These are phyloP conservation scores for Acanthamoeba sp. DNA, from an alignment of 208 protist genomes.

Conservation along the genomic window DNA sequence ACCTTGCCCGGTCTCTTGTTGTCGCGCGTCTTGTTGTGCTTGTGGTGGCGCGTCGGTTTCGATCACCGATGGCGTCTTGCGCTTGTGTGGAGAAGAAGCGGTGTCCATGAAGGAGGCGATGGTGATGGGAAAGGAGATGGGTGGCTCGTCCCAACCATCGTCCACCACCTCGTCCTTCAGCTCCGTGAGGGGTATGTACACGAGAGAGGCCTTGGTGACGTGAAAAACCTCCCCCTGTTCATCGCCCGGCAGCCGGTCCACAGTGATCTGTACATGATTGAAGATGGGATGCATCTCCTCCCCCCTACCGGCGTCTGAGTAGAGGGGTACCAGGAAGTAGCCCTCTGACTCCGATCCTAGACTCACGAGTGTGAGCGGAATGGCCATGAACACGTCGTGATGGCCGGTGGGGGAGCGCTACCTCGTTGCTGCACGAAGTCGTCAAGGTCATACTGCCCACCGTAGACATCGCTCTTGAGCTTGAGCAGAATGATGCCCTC, in stretches of 20 bases:
- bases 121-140: constrained; percentile 31
- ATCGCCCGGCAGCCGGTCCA: background rate
- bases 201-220: background rate
- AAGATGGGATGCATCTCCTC: constrained; percentile 41
- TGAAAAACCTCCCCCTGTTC: background rate
- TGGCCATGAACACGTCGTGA: background rate
- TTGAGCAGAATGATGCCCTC: constrained; percentile 20
- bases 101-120: constrained; percentile 56
- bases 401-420: background rate
- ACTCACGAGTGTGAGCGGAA: background rate
- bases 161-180: background rate
- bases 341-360: background rate
- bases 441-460: constrained; percentile 16
- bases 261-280: constrained; percentile 27
- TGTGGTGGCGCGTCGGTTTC: background rate
- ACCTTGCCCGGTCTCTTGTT: too few species aligned
- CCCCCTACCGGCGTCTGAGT: background rate
- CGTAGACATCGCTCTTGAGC: constrained; percentile 38
- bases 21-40: too few species aligned
- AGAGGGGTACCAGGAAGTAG: constrained; percentile 41
- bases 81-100: background rate
- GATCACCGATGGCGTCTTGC: background rate
- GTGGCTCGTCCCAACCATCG: background rate
- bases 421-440: background rate
- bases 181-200: background rate